phyloP scores from a whole-genome alignment of 2,329 filamentous ascomycete species.

The Monilinia fructicola region DNA sequence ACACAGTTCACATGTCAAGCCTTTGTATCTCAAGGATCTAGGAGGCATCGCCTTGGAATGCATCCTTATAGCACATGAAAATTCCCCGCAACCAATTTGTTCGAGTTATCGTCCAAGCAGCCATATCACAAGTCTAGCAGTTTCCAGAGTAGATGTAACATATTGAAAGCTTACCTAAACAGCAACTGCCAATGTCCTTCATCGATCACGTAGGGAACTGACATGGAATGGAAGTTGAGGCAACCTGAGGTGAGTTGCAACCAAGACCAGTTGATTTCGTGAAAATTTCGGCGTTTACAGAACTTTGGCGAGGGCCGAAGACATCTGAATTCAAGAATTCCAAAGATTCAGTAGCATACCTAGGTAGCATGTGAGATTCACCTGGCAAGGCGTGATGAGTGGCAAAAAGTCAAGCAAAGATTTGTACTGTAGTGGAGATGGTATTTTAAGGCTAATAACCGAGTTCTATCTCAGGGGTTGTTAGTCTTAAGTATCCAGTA shows the following conservation, averaged over 20 bases:
- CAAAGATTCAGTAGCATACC: background rate
- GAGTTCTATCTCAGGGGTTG: conserved; percentile 1
- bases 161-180: background rate
- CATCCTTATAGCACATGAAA: background rate
- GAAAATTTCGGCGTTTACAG: background rate
- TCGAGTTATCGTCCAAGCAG: background rate
- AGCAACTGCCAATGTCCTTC: background rate
- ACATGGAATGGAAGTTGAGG: background rate
- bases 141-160: background rate
- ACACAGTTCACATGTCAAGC: background rate
- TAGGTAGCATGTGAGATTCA: conserved; percentile 3
- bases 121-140: background rate
- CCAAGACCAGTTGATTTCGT: background rate
- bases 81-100: background rate
- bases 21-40: background rate
- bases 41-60: background rate
- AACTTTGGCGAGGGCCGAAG: background rate
- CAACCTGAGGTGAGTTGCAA: background rate
- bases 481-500: background rate
- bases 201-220: background rate
- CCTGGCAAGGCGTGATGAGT: conserved; percentile 2
- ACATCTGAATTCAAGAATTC: background rate
- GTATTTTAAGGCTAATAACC: background rate
- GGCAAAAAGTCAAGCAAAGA: background rate
- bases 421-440: background rate